A percentile compares a stretch with the other conserved stretches of the same genome.
phyloP scores from a whole-genome alignment of 495 filamentous ascomycete species.

The Aspergillus heteromorphus region DNA sequence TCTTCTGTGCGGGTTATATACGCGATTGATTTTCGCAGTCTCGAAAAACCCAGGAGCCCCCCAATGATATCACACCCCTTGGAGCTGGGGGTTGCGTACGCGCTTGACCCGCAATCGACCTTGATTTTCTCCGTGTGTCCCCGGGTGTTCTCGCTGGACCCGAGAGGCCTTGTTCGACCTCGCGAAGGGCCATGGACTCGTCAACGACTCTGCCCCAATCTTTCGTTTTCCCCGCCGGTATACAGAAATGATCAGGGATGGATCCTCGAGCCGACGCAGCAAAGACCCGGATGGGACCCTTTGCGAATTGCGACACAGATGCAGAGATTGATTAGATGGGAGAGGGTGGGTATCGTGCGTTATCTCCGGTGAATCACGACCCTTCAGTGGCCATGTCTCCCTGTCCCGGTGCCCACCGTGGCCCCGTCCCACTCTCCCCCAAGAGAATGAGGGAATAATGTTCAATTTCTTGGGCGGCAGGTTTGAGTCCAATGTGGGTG shows the following conservation, averaged over 20 bases:
- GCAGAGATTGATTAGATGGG: slow-evolving; percentile 25
- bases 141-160: neutral
- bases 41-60: neutral
- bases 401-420: slow-evolving; percentile 5
- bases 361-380: slow-evolving; percentile 16
- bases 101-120: neutral
- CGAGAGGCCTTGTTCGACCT: neutral
- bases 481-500: neutral
- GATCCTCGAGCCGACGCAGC: neutral
- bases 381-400: slow-evolving; percentile 6
- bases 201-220: neutral
- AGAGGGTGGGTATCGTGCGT: slow-evolving; percentile 20
- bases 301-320: neutral
- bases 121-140: neutral
- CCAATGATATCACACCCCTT: neutral
- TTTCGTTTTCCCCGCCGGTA: neutral
- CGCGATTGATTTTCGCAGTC: neutral
- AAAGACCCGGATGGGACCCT: neutral
- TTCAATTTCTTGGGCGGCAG: neutral
- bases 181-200: neutral
- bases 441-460: neutral
- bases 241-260: neutral
- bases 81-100: slow-evolving; percentile 1
- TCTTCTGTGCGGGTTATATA: neutral
- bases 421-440: neutral